A percentile compares a stretch with the other conserved stretches of the same genome.
Conservation (phyloP, 805 yeast species). For the Teunomyces barrocoloradensis region DNA sequence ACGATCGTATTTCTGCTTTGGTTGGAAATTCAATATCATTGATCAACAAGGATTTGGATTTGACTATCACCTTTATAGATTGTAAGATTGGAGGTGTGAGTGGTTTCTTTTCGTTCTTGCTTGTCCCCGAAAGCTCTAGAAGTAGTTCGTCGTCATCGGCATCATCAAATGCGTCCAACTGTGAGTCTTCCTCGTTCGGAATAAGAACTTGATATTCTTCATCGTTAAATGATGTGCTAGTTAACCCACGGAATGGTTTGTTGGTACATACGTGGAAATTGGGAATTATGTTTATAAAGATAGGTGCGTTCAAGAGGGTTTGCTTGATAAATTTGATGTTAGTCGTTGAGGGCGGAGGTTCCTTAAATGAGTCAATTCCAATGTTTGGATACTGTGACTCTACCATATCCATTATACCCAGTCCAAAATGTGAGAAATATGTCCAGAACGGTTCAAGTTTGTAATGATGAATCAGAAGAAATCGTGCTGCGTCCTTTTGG, state of each 20-base stretch:
- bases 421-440: background rate
- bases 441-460: no score
- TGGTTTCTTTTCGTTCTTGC: background rate
- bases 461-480: no score
- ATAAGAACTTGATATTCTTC: slow-evolving; percentile 35
- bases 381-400: slow-evolving; percentile 11
- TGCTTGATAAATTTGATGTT: slow-evolving; percentile 20
- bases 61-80: slow-evolving; percentile 27
- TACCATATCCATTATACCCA: slow-evolving; percentile 10
- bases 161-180: slow-evolving; percentile 36
- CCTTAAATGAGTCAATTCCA: slow-evolving; percentile 6
- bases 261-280: slow-evolving; percentile 28
- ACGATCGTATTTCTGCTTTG: slow-evolving; percentile 31
- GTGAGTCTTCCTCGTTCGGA: slow-evolving; percentile 35
- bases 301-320: slow-evolving; percentile 42
- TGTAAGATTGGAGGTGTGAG: slow-evolving; percentile 4
- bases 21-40: slow-evolving; percentile 29
- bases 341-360: background rate
- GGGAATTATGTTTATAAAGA: slow-evolving; percentile 31
- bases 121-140: slow-evolving; percentile 4
- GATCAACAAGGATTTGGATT: slow-evolving; percentile 30
- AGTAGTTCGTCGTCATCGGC: slow-evolving; percentile 24
- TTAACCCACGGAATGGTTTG: slow-evolving; percentile 34
- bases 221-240: slow-evolving; percentile 34
- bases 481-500: no score